Evolutionary conservation across 306 rosid species (phyloP).

Genomic region (Senna siamea): DNA sequence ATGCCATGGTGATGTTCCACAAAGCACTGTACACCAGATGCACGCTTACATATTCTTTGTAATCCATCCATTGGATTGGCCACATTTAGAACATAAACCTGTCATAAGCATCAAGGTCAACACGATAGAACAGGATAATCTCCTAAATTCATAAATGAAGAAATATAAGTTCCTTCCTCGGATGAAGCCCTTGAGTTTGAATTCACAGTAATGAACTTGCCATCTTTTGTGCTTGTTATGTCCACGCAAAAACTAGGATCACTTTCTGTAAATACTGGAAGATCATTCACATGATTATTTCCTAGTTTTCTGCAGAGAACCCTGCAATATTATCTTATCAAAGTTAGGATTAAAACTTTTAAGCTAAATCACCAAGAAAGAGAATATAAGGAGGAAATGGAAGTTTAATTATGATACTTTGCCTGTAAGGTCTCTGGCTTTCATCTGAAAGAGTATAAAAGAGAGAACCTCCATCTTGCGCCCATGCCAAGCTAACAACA

Average conservation of each 20-base stretch:
- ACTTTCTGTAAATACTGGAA: conserved; percentile 67
- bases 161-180: conserved; percentile 84
- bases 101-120: conserved; percentile 47
- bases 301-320: conserved; percentile 72
- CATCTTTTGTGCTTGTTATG: conserved; percentile 92
- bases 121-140: conserved; percentile 39
- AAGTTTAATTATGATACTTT: conserved; percentile 32
- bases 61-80: conserved; percentile 64
- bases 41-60: conserved; percentile 69
- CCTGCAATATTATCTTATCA: conserved; percentile 54
- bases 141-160: conserved; percentile 24
- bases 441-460: conserved; percentile 82
- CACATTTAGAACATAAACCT: conserved; percentile 84
- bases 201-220: conserved; percentile 96
- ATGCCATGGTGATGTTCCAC: conserved; percentile 87
- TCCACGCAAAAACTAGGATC: conserved; percentile 90
- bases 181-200: conserved; percentile 99
- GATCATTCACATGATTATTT: conserved; percentile 45
- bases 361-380: conserved; percentile 4
- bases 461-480: conserved; percentile 63
- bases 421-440: conserved; percentile 92
- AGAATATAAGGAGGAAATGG: conserved; percentile 17
- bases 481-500: conserved; percentile 93
- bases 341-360: conserved; percentile 28
- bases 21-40: conserved; percentile 75